Conservation (phyloP, 2,329 filamentous ascomycete species). For the Ascochyta fabae region DNA sequence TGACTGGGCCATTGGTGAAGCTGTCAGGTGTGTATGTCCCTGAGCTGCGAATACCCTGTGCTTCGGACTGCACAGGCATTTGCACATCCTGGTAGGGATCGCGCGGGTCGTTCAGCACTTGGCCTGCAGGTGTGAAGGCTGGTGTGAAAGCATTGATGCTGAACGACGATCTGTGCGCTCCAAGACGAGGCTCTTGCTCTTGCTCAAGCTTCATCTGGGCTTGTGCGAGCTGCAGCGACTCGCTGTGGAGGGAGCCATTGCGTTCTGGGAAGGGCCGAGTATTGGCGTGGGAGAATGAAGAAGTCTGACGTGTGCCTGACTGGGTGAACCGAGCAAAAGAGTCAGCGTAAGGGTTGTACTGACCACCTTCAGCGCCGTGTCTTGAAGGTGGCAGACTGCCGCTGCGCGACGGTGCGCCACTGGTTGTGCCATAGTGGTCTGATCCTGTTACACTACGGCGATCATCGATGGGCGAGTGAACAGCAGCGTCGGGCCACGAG, state of each 20-base stretch:
- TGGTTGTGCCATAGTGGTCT: slow-evolving; percentile 54
- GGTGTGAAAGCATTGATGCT: slow-evolving; percentile 38
- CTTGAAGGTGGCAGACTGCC: slow-evolving; percentile 63
- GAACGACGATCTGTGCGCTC: slow-evolving; percentile 42
- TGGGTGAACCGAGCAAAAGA: slow-evolving; percentile 37
- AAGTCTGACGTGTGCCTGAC: slow-evolving; percentile 53
- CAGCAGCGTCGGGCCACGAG: slow-evolving; percentile 44
- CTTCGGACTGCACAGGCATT: slow-evolving; percentile 26
- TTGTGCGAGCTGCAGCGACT: slow-evolving; percentile 44
- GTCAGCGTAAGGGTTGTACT: slow-evolving; percentile 41
- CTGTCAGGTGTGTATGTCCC: slow-evolving; percentile 47
- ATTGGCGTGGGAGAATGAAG: slow-evolving; percentile 58
- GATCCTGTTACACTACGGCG: slow-evolving; percentile 48
- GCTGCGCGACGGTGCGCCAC: slow-evolving; percentile 59
- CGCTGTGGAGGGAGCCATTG: slow-evolving; percentile 49
- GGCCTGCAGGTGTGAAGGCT: slow-evolving; percentile 28
- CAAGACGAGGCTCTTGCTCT: slow-evolving; percentile 41
- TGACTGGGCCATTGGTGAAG: slow-evolving; percentile 39
- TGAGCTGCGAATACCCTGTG: slow-evolving; percentile 23
- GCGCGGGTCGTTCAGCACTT: slow-evolving; percentile 32
- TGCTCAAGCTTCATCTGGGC: slow-evolving; percentile 44
- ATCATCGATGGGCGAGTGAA: slow-evolving; percentile 53
- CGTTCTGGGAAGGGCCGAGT: slow-evolving; percentile 47
- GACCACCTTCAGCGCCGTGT: slow-evolving; percentile 53
- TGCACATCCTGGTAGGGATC: slow-evolving; percentile 37